Evolutionary conservation across 208 protist species (phyloP).

Genomic region (Trypanosoma congolense): DNA sequence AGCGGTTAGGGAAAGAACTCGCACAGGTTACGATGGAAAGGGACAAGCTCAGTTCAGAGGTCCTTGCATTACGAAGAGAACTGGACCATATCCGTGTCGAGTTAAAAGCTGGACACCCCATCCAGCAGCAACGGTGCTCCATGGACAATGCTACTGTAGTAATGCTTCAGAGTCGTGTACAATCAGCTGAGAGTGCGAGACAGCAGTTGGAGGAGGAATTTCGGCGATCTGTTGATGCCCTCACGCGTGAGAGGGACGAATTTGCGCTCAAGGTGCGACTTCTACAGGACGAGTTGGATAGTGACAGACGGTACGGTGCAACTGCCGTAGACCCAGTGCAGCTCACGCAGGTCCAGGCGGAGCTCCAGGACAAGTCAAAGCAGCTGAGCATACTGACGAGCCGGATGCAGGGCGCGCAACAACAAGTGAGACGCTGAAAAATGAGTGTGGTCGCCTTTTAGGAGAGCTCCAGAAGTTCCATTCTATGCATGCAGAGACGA

Average conservation of each 20-base stretch:
- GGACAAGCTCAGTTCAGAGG: slow-evolving; percentile 16
- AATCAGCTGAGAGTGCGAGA: slow-evolving; percentile 13
- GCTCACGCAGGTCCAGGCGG: slow-evolving; percentile 44
- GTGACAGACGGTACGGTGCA: not conserved
- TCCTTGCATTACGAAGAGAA: slow-evolving; percentile 23
- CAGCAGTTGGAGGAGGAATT: slow-evolving; percentile 39
- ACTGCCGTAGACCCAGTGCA: slow-evolving; percentile 25
- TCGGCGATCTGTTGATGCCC: slow-evolving; percentile 25
- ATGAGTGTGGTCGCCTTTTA: slow-evolving; percentile 62
- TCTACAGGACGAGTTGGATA: slow-evolving; percentile 8
- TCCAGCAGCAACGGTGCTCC: slow-evolving; percentile 13
- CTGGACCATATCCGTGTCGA: slow-evolving; percentile 33
- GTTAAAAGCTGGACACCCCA: slow-evolving; percentile 21
- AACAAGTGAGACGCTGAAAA: slow-evolving; percentile 63
- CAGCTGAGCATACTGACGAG: slow-evolving; percentile 57
- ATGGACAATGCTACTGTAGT: slow-evolving; percentile 18
- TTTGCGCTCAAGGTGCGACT: slow-evolving; percentile 36
- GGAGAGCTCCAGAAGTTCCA: slow-evolving; percentile 55
- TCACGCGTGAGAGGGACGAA: slow-evolving; percentile 45
- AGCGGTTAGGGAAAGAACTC: slow-evolving; percentile 15
- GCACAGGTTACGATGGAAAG: slow-evolving; percentile 3
- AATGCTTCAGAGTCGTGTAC: slow-evolving; percentile 9
- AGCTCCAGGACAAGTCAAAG: slow-evolving; percentile 44
- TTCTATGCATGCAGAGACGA: slow-evolving; percentile 34
- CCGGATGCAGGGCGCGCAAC: slow-evolving; percentile 55